These are phyloP conservation scores for Sclerospora graminicola DNA, from an alignment of 352 stramenopile species.

Conservation along the genomic window DNA sequence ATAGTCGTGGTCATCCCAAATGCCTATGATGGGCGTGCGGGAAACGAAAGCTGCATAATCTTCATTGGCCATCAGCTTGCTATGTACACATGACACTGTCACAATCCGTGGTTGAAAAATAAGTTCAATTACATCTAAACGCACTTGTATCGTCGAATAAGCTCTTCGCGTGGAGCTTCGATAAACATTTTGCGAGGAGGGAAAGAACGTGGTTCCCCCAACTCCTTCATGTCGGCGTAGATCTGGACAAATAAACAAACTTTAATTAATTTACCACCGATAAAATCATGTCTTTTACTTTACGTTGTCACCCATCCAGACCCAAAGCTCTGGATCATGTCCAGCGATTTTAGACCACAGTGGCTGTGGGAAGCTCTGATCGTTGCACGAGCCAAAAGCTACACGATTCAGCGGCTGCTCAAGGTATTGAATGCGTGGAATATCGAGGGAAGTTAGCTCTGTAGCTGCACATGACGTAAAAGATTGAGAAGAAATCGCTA, in stretches of 20 bases:
- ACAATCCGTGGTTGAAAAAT: too few species aligned
- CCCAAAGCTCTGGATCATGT: constrained; percentile 60
- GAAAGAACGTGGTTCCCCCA: constrained; percentile 31
- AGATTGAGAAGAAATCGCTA: constrained; percentile 11
- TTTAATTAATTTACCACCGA: too few species aligned
- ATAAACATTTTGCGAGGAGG: constrained; percentile 50
- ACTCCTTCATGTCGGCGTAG: constrained; percentile 61
- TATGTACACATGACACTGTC: constrained; percentile 7
- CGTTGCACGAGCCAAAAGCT: constrained; percentile 81
- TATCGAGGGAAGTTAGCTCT: constrained; percentile 3
- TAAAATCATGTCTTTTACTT: background rate
- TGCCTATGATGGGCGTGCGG: constrained; percentile 67
- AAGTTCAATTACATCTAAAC: constrained; percentile 1
- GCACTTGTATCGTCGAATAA: constrained; percentile 53
- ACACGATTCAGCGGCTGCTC: constrained; percentile 36
- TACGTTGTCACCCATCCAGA: constrained; percentile 87
- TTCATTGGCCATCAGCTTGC: constrained; percentile 47
- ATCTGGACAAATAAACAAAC: constrained; percentile 35
- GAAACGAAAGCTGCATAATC: constrained; percentile 57
- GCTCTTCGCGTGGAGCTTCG: constrained; percentile 34
- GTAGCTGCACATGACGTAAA: constrained; percentile 2
- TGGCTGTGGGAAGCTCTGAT: constrained; percentile 75
- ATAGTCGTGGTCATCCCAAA: constrained; percentile 88
- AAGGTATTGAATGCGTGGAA: constrained; percentile 35
- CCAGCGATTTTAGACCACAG: constrained; percentile 56